Percentiles rank a stretch among this genome's conserved stretches.
Conservation (phyloP, 129 eudicot species). For the Heracleum sosnowskyi region DNA sequence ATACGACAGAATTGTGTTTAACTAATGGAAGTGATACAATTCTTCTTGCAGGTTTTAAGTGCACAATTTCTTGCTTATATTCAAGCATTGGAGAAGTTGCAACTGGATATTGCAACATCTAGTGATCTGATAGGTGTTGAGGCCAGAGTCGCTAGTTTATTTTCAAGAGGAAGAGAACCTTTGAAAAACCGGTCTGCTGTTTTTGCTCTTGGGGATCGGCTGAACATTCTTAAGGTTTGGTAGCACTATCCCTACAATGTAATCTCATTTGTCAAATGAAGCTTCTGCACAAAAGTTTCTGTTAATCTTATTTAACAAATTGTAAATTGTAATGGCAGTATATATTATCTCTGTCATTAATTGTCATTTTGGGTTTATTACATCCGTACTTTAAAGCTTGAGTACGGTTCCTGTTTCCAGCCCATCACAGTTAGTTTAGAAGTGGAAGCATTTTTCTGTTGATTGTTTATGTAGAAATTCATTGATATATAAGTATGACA, state of each 20-base stretch:
- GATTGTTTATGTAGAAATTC: not conserved
- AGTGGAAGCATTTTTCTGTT: not conserved
- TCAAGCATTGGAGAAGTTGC: conserved; percentile 88
- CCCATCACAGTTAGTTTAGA: not conserved
- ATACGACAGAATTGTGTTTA: not conserved
- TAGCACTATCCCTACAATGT: not conserved
- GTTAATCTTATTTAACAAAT: not conserved
- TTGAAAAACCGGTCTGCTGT: conserved; percentile 95
- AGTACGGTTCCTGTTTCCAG: not conserved
- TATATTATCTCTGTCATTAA: not conserved
- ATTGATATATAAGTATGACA: not conserved
- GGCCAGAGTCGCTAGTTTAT: conserved; percentile 78
- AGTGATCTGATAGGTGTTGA: conserved; percentile 92
- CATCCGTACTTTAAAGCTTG: not conserved
- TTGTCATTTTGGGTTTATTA: not conserved
- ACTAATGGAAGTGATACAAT: not conserved
- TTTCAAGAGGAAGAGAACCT: conserved; percentile 91
- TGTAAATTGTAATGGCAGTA: not conserved
- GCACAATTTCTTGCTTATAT: conserved; percentile 94
- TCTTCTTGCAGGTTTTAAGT: conserved; percentile 63
- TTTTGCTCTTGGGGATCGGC: conserved; percentile 93
- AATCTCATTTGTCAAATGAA: not conserved
- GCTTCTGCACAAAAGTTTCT: not conserved
- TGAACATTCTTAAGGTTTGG: conserved; percentile 75
- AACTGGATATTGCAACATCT: conserved; percentile 85